phyloP scores from a whole-genome alignment of 192 early-diverging fungal genomes.

The Anaeromyces robustus region DNA sequence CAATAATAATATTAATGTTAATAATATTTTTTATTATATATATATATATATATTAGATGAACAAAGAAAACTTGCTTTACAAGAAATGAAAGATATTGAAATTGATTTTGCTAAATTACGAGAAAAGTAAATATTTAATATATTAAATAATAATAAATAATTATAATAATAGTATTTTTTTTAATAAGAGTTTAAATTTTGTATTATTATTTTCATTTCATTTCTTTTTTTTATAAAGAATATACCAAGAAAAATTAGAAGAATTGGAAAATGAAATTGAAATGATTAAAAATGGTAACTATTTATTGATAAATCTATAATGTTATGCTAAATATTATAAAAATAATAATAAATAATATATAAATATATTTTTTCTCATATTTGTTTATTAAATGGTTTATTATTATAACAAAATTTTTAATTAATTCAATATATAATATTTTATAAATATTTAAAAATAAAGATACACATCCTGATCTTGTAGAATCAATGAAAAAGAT shows the following conservation, averaged over 20 bases:
- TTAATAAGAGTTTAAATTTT: no score
- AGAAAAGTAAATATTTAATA: not conserved
- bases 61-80: not conserved
- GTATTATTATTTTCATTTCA: no score
- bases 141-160: no score
- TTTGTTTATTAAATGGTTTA: no score
- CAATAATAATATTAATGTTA: no score
- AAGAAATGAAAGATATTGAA: not conserved
- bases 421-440: not conserved
- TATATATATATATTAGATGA: not conserved
- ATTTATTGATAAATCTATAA: no score
- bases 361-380: no score
- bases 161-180: no score
- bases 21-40: no score
- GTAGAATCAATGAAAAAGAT: not conserved
- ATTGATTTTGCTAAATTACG: not conserved
- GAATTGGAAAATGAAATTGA: not conserved
- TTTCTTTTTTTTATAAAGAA: not conserved
- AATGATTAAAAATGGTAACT: not conserved
- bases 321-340: no score
- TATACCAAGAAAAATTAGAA: not conserved
- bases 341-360: not conserved
- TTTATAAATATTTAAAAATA: not conserved
- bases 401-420: not conserved
- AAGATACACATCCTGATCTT: not conserved